phyloP scores from a whole-genome alignment of 2,329 filamentous ascomycete species.

The Diaporthe aspalathi region DNA sequence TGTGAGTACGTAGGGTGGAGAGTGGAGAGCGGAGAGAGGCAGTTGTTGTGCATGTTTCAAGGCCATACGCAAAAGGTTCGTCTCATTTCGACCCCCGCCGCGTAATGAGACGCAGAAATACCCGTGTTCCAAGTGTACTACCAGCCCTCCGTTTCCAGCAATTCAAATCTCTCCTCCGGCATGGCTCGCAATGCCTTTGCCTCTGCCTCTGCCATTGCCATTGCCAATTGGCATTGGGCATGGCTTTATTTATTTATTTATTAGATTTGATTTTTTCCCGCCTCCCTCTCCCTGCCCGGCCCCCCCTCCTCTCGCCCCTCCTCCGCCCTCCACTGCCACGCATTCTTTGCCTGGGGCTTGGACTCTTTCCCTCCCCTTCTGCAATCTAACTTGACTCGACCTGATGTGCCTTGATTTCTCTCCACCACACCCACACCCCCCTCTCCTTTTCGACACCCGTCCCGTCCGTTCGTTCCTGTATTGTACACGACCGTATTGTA shows the following conservation, averaged over 20 bases:
- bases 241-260: neutral
- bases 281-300: neutral
- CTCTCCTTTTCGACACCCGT: constrained; percentile 7
- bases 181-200: constrained; percentile 12
- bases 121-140: neutral
- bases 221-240: constrained; percentile 1
- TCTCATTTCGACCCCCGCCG: constrained; percentile 31
- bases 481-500: neutral
- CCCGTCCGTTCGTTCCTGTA: neutral
- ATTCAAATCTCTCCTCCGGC: constrained; percentile 13
- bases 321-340: neutral
- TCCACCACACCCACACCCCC: neutral
- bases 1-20: no score
- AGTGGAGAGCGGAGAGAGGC: constrained; percentile 19
- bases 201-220: no score
- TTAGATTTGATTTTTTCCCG: neutral
- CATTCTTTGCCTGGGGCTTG: constrained; percentile 21
- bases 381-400: constrained; percentile 29
- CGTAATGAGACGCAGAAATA: constrained; percentile 30
- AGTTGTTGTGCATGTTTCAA: constrained; percentile 28
- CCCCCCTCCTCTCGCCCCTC: neutral
- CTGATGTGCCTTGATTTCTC: constrained; percentile 29
- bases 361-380: neutral
- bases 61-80: constrained; percentile 21
- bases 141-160: constrained; percentile 17